Evolutionary conservation across 78 protist genomes (phyloP).

Genomic region (Dictyostelium brefeldianum): DNA sequence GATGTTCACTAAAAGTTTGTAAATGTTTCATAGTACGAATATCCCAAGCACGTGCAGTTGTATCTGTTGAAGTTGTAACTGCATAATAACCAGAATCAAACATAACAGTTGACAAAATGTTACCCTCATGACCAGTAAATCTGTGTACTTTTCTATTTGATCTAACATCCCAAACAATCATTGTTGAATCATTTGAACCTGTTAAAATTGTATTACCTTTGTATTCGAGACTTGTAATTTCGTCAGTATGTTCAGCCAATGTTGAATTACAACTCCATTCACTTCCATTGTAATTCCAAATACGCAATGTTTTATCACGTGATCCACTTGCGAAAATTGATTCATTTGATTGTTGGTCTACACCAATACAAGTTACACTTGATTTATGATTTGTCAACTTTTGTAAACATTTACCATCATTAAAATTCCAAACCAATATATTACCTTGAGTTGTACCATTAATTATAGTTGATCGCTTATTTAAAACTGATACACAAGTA

Average conservation of each 20-base stretch:
- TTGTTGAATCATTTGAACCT: conserved; percentile 62
- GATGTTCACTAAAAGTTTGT: conserved; percentile 41
- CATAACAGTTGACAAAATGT: conserved; percentile 32
- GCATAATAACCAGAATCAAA: conserved; percentile 30
- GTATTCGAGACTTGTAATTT: conserved; percentile 61
- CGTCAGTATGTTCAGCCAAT: conserved; percentile 73
- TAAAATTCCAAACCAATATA: conserved; percentile 45
- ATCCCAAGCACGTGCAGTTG: conserved; percentile 74
- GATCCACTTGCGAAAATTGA: conserved; percentile 53
- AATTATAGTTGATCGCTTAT: neutral
- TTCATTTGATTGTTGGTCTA: conserved; percentile 23
- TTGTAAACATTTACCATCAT: conserved; percentile 55
- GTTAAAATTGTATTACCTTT: conserved; percentile 64
- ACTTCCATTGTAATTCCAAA: conserved; percentile 36
- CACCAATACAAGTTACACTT: conserved; percentile 48
- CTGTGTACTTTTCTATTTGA: conserved; percentile 24
- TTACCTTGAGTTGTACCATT: conserved; percentile 31
- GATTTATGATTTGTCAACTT: conserved; percentile 43
- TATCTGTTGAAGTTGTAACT: conserved; percentile 48
- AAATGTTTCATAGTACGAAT: conserved; percentile 43
- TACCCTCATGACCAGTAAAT: conserved; percentile 48
- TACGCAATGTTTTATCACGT: conserved; percentile 58
- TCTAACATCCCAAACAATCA: conserved; percentile 73
- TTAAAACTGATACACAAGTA: conserved; percentile 14
- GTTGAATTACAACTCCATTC: conserved; percentile 60